phyloP scores from a whole-genome alignment of 306 rosid genomes.

The Trifolium pratense region DNA sequence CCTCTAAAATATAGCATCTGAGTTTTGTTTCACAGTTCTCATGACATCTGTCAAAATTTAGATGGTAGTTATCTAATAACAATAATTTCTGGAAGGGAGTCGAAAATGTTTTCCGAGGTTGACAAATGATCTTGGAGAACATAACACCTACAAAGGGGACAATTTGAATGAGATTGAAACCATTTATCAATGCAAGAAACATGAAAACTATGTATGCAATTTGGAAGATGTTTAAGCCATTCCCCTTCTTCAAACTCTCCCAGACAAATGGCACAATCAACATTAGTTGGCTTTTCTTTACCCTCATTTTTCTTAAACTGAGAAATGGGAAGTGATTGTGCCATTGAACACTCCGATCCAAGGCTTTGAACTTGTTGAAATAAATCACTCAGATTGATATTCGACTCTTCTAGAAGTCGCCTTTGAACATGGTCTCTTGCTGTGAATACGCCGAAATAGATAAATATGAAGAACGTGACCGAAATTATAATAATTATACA shows the following conservation, averaged over 20 bases:
- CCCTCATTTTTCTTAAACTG: conserved; percentile 51
- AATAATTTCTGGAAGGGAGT: not conserved
- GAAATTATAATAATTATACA: conserved; percentile 14
- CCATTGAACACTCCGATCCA: conserved; percentile 44
- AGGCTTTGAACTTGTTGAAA: conserved; percentile 46
- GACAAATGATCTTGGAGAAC: conserved; percentile 9
- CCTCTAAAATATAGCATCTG: not conserved
- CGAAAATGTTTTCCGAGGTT: not conserved
- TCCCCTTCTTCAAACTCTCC: conserved; percentile 71
- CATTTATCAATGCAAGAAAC: conserved; percentile 57
- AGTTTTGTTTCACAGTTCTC: not conserved
- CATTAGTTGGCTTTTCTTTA: conserved; percentile 20
- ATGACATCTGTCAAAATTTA: not conserved
- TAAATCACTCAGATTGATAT: conserved; percentile 29
- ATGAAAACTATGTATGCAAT: conserved; percentile 60
- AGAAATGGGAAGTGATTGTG: conserved; percentile 44
- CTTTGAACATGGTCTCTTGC: conserved; percentile 38
- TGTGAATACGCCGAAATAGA: conserved; percentile 29
- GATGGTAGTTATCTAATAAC: not conserved
- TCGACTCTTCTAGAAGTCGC: conserved; percentile 30
- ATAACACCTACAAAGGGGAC: conserved; percentile 62
- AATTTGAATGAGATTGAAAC: conserved; percentile 60
- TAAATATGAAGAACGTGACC: conserved; percentile 27
- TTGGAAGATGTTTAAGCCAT: conserved; percentile 55
- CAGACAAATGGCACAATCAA: conserved; percentile 60